phyloP scores from a whole-genome alignment of 164 flowering plant species.

The Echeveria elegans region DNA sequence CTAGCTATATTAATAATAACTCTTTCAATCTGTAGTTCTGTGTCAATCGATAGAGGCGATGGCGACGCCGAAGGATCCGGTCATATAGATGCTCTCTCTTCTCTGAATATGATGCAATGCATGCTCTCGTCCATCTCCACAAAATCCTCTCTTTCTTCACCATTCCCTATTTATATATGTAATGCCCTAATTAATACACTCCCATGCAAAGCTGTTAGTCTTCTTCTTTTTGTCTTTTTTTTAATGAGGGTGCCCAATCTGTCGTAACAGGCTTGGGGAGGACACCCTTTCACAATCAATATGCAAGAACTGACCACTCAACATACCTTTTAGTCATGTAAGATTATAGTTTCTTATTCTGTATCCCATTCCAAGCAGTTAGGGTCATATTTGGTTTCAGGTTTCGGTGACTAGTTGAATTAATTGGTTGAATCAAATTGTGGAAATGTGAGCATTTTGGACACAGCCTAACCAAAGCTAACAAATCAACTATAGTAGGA shows the following conservation, averaged over 20 bases:
- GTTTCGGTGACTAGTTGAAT: too few relatives aligned
- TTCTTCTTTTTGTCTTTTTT: neutral
- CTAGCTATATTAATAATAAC: neutral
- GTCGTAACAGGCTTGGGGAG: too few relatives aligned
- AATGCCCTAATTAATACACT: neutral
- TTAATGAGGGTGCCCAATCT: neutral
- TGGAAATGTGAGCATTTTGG: too few relatives aligned
- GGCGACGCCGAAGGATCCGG: neutral
- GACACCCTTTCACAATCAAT: too few relatives aligned
- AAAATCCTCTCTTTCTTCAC: neutral
- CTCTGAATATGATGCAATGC: neutral
- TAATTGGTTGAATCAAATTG: too few relatives aligned
- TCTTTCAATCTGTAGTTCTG: neutral
- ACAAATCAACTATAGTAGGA: too few relatives aligned
- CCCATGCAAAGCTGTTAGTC: neutral
- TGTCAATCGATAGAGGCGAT: neutral
- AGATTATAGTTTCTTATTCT: too few relatives aligned
- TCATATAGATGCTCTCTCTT: neutral
- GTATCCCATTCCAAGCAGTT: too few relatives aligned
- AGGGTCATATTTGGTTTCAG: too few relatives aligned
- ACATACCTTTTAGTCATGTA: too few relatives aligned
- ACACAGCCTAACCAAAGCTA: too few relatives aligned
- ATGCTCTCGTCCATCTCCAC: slow-evolving; percentile 4
- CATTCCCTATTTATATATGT: neutral
- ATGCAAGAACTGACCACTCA: too few relatives aligned